A percentile compares a stretch with the other conserved stretches of the same genome.
Evolutionary conservation across 1,284 basidiomycete species (phyloP).

Genomic region (Sanguinoderma infundibulare): DNA sequence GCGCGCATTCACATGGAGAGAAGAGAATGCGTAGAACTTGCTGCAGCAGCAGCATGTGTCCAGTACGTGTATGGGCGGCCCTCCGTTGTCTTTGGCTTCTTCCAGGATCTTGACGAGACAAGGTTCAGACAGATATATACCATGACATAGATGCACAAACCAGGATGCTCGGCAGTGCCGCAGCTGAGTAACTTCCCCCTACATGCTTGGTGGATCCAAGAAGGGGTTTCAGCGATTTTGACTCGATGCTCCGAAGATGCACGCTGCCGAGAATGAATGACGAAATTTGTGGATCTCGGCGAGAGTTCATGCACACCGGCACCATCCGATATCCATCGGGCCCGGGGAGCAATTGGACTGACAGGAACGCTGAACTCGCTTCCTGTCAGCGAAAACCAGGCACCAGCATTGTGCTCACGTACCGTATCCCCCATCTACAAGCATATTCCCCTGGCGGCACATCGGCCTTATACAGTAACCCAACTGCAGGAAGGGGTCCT

Average conservation of each 20-base stretch:
- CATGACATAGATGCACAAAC: constrained; percentile 49
- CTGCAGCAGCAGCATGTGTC: constrained; percentile 96
- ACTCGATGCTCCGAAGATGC: constrained; percentile 90
- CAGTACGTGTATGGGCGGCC: constrained; percentile 92
- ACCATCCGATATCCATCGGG: neutral
- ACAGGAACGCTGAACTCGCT: constrained; percentile 73
- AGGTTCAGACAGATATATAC: neutral
- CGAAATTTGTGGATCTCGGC: constrained; percentile 85
- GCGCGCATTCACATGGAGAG: constrained; percentile 14
- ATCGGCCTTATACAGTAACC: constrained; percentile 93
- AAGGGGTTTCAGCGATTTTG: constrained; percentile 96
- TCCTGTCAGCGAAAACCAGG: constrained; percentile 8
- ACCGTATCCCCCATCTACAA: constrained; percentile 95
- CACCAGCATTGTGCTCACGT: constrained; percentile 35
- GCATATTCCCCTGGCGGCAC: constrained; percentile 91
- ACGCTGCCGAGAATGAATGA: constrained; percentile 96
- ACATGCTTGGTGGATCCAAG: constrained; percentile 79
- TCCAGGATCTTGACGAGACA: constrained; percentile 90
- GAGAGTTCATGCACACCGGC: constrained; percentile 33
- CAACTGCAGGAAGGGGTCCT: constrained; percentile 98
- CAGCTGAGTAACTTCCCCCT: constrained; percentile 95
- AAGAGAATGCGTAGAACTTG: constrained; percentile 54
- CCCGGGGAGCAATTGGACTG: constrained; percentile 33
- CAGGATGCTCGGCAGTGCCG: constrained; percentile 96
- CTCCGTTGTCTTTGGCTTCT: constrained; percentile 88